Evolutionary conservation across 129 eudicot species (phyloP).

Genomic region (Ambrosia artemisiifolia): DNA sequence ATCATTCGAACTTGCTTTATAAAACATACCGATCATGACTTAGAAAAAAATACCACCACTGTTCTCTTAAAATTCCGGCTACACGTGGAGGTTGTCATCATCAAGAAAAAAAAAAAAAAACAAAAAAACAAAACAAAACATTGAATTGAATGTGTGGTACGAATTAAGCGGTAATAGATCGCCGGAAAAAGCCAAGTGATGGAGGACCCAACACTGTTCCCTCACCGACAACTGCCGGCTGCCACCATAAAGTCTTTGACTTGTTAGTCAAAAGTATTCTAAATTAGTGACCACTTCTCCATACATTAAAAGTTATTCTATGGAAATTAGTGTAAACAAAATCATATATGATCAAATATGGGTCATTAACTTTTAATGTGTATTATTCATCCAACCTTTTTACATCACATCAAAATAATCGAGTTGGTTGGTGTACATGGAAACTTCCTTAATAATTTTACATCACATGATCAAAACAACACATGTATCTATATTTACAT

Average conservation of each 20-base stretch:
- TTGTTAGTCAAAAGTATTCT: constrained; percentile 15
- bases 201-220: constrained; percentile 23
- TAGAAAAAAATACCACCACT: neutral
- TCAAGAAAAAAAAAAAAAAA: neutral
- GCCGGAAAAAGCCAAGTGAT: constrained; percentile 28
- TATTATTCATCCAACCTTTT: neutral
- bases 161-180: neutral
- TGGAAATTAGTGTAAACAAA: constrained; percentile 13
- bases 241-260: constrained; percentile 22
- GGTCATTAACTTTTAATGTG: neutral
- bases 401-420: neutral
- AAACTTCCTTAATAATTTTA: neutral
- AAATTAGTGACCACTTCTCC: neutral
- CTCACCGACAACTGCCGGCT: constrained; percentile 27
- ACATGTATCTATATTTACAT: too few species aligned
- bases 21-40: too few species aligned
- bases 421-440: neutral
- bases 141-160: constrained; percentile 5
- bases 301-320: constrained; percentile 8
- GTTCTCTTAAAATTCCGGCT: neutral
- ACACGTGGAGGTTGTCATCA: neutral
- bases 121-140: too few species aligned
- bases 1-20: too few species aligned
- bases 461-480: neutral
- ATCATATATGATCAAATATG: neutral